Evolutionary conservation across 441 rosid genomes (phyloP).

Genomic region (Mallotus japonicus): DNA sequence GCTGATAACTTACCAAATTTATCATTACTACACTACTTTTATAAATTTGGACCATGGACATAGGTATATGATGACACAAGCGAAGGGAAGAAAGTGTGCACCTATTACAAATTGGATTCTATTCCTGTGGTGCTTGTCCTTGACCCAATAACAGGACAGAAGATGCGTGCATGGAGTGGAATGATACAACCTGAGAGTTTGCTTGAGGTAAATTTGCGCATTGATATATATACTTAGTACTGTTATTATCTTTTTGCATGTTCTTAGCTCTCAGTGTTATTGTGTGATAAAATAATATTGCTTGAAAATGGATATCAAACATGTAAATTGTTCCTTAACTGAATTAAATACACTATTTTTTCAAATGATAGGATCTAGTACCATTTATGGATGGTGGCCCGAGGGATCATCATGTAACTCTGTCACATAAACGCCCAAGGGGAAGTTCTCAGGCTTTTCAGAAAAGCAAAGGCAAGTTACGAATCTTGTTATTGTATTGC

Average conservation of each 20-base stretch:
- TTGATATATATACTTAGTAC: not conserved
- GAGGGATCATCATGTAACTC: conserved; percentile 60
- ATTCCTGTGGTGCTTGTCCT: conserved; percentile 87
- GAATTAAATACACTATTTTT: conserved; percentile 11
- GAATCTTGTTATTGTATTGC: not conserved
- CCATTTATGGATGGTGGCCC: conserved; percentile 95
- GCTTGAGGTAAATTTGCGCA: conserved; percentile 56
- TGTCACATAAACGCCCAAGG: conserved; percentile 85
- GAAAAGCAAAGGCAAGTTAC: conserved; percentile 53
- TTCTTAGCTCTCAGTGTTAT: not conserved
- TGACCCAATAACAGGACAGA: conserved; percentile 95
- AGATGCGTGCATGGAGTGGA: conserved; percentile 86
- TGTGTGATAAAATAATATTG: conserved; percentile 1
- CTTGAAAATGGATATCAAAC: not conserved
- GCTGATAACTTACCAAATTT: not conserved
- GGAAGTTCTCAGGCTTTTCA: conserved; percentile 59
- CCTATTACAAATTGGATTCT: conserved; percentile 78
- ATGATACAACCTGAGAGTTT: conserved; percentile 85
- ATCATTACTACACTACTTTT: not conserved
- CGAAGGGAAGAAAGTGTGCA: conserved; percentile 90
- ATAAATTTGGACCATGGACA: not conserved
- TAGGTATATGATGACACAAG: conserved; percentile 89
- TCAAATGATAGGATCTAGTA: conserved; percentile 58
- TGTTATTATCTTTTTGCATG: not conserved
- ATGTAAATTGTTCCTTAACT: conserved; percentile 12